Evolutionary conservation across 2,329 filamentous ascomycete species (phyloP).

Genomic region (Stagonosporopsis cucurbitacearum): DNA sequence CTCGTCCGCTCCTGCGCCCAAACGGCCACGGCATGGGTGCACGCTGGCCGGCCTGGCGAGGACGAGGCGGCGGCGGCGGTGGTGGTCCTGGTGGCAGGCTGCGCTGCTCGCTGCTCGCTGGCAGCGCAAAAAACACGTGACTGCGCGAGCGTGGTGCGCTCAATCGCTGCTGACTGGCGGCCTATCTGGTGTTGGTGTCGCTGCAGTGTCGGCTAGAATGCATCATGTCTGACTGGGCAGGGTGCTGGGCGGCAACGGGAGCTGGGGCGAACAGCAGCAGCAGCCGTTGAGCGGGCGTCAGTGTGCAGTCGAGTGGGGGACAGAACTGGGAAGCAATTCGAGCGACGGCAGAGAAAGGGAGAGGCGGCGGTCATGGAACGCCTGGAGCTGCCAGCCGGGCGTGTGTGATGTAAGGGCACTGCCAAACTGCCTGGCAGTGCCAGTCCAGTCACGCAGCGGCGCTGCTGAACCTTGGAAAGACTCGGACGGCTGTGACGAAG

Average conservation of each 20-base stretch:
- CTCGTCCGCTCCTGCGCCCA: slow-evolving; percentile 73
- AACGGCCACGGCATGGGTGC: slow-evolving; percentile 81
- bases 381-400: slow-evolving; percentile 15
- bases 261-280: slow-evolving; percentile 9
- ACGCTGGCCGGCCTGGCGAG: slow-evolving; percentile 13
- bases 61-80: slow-evolving; percentile 10
- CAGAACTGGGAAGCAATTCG: slow-evolving; percentile 15
- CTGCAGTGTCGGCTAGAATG: slow-evolving; percentile 24
- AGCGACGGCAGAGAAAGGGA: slow-evolving; percentile 18
- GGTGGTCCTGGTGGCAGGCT: slow-evolving; percentile 1
- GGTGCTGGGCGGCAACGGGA: slow-evolving; percentile 14
- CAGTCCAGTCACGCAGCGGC: slow-evolving; percentile 17
- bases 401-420: slow-evolving; percentile 22
- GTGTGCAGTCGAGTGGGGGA: slow-evolving; percentile 9
- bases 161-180: slow-evolving; percentile 6
- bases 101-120: slow-evolving; percentile 19
- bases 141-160: slow-evolving; percentile 27
- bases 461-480: slow-evolving; percentile 20
- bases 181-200: slow-evolving; percentile 21
- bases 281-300: slow-evolving; percentile 4
- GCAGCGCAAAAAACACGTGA: slow-evolving; percentile 30
- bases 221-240: slow-evolving; percentile 27
- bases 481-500: slow-evolving; percentile 25
- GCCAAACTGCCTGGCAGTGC: too few relatives aligned
- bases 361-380: slow-evolving; percentile 10